Base-by-base conservation (phyloP, 2,329 filamentous ascomycete genomes). In the Lachnellula willkommii region DNA sequence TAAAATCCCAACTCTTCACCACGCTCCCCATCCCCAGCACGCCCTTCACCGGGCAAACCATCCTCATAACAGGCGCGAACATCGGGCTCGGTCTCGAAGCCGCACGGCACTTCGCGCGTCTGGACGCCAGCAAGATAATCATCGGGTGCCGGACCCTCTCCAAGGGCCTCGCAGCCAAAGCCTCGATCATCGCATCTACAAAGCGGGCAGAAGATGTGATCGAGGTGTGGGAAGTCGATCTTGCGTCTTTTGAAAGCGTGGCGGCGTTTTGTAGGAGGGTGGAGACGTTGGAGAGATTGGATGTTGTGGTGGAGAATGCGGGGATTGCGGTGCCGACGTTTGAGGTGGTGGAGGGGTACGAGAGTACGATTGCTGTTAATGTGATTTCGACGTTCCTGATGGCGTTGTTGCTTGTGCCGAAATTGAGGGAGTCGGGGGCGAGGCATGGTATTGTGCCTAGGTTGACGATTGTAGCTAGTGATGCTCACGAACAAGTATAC, bases 221-320 rank as follows among this genome's bases (percentile, higher is more conserved):
- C 11, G 63, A 80, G 45, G 77, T 81, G 12, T 82, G 78, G 78
- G 53, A 70, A 11, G 62, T 83, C 4, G 79, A 83, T 61, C 72
- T 82, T 60, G 63, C 61, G 14, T 74, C 70, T 17, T 79, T 77
- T 60, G 71, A 73, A 3, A 77, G 73, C 35, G 72, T 82, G 39
- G 66, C 70, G 50, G 67, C 65, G 1, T 82, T 84, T 56, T 73
- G 70, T 3, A 62, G 52, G 1, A 70, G 72, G 2, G 64, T 72
- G 1, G 57, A 48, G 4, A 64, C 71, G n/a, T 67, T 79, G 14
- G 59, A 70, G 1, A 71, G 75, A 2, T 55, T 81, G 7, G 77
- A 80, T 62, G 71, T 73, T 32, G 67, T 76, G 42, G 63, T 79
- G 8, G 70, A 73, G 50, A 81, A 67, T 61, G 65, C 65, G 1